Percentiles rank a stretch among this genome's conserved stretches.
These are phyloP conservation scores for Echeveria elegans DNA, from an alignment of 164 flowering plant species.

Conservation along the genomic window DNA sequence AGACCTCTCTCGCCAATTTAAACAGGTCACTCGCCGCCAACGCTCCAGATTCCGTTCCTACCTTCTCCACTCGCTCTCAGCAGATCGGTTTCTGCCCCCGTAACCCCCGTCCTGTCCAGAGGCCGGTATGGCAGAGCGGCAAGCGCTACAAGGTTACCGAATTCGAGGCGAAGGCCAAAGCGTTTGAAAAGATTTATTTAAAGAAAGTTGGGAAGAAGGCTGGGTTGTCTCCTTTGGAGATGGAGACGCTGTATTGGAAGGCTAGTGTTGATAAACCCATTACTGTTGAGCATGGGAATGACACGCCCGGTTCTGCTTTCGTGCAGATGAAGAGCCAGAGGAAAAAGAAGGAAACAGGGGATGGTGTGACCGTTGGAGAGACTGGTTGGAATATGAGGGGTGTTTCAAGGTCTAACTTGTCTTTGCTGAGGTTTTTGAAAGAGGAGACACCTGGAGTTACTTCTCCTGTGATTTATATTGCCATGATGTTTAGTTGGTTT, in stretches of 20 bases:
- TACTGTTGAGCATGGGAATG: constrained; percentile 94
- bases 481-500: constrained; percentile 99
- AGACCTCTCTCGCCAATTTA: constrained; percentile 53
- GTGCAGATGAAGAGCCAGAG: constrained; percentile 17
- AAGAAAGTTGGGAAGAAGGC: constrained; percentile 40
- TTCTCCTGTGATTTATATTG: constrained; percentile 94
- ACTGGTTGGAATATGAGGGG: constrained; percentile 96
- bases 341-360: constrained; percentile 29
- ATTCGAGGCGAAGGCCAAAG: constrained; percentile 79
- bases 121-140: constrained; percentile 97
- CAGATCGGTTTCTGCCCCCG: constrained; percentile 96
- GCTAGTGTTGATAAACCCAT: constrained; percentile 86
- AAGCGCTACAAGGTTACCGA: constrained; percentile 57
- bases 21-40: constrained; percentile 43
- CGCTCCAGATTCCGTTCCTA: constrained; percentile 31
- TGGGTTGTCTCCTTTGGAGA: constrained; percentile 43
- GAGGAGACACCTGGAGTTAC: constrained; percentile 99
- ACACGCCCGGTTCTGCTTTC: constrained; percentile 97
- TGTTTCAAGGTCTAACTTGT: constrained; percentile 70
- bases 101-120: constrained; percentile 62
- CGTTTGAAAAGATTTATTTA: constrained; percentile 56
- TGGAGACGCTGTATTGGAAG: constrained; percentile 88
- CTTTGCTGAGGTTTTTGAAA: constrained; percentile 91
- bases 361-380: constrained; percentile 49
- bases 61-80: constrained; percentile 90